Evolutionary conservation across 192 early-diverging fungal species (phyloP).

Genomic region (Funneliformis geosporum): DNA sequence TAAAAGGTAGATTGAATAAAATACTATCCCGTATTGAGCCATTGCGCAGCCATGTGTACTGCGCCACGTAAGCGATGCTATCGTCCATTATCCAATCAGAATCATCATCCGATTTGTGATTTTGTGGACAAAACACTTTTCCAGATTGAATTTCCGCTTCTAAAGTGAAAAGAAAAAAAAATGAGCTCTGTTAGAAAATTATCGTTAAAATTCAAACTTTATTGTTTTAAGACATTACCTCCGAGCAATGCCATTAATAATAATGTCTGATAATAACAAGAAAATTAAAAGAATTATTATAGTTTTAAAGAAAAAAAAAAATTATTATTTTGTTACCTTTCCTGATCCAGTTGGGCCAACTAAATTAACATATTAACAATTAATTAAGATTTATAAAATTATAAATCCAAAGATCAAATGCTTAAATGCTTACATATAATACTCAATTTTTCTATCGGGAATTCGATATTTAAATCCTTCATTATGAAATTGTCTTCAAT

Average conservation of each 20-base stretch:
- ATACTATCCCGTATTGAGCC: conserved; percentile 46
- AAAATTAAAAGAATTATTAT: no score
- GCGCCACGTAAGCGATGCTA: conserved; percentile 79
- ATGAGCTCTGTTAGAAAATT: no score
- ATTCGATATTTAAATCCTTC: conserved; percentile 62
- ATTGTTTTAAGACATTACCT: conserved; percentile 33
- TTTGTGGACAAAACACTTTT: conserved; percentile 45
- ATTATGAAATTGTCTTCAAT: conserved; percentile 53
- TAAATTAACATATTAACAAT: neutral
- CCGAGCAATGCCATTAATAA: conserved; percentile 82
- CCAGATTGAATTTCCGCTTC: conserved; percentile 47
- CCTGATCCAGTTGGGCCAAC: conserved; percentile 85
- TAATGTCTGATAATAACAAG: conserved; percentile 43
- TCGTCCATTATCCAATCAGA: conserved; percentile 47
- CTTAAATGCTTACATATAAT: conserved; percentile 53
- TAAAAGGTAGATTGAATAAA: conserved; percentile 77
- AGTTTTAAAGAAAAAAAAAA: conserved; percentile 55
- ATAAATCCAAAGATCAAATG: neutral
- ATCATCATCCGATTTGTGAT: neutral
- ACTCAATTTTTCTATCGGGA: conserved; percentile 72
- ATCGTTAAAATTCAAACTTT: no score
- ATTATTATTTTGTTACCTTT: conserved; percentile 76
- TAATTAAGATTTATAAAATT: neutral
- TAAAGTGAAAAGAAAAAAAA: neutral
- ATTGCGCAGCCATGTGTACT: conserved; percentile 66